phyloP scores from a whole-genome alignment of 139 green algal genomes.

The Coelastrella sp. region DNA sequence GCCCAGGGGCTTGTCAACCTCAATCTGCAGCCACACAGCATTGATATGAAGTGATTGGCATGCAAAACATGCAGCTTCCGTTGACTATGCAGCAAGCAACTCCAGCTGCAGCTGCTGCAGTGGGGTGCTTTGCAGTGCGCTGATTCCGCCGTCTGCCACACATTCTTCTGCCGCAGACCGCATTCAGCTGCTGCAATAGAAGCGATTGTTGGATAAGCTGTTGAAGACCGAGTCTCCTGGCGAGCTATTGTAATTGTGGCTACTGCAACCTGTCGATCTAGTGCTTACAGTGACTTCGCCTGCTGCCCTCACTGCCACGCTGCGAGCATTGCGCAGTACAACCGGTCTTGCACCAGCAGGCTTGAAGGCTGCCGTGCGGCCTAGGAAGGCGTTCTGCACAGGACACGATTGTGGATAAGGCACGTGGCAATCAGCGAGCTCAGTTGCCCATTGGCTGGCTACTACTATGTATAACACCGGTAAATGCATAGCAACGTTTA shows the following conservation, averaged over 20 bases:
- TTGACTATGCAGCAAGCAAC: background rate
- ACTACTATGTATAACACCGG: background rate
- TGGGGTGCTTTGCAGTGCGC: too few relatives aligned
- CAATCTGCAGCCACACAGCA: constrained; percentile 67
- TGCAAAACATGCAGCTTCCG: too few relatives aligned
- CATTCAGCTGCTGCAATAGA: too few relatives aligned
- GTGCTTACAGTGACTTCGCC: constrained; percentile 39
- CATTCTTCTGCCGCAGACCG: background rate
- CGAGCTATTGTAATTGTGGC: too few relatives aligned
- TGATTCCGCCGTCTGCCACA: too few relatives aligned
- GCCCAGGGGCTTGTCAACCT: constrained; percentile 94
- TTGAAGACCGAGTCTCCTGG: too few relatives aligned
- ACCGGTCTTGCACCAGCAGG: background rate
- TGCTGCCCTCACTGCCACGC: constrained; percentile 27
- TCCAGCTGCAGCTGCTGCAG: background rate
- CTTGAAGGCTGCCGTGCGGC: constrained; percentile 22
- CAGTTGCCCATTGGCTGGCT: background rate
- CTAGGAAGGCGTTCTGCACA: constrained; percentile 18
- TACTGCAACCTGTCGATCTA: too few relatives aligned
- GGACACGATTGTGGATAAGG: background rate
- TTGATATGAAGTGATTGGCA: too few relatives aligned
- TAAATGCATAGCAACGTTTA: background rate
- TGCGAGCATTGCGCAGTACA: background rate
- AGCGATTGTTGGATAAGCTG: too few relatives aligned
- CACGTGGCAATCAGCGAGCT: background rate